Base-by-base conservation (phyloP, 2,329 filamentous ascomycete species). In the Trichoderma afroharzianum region DNA sequence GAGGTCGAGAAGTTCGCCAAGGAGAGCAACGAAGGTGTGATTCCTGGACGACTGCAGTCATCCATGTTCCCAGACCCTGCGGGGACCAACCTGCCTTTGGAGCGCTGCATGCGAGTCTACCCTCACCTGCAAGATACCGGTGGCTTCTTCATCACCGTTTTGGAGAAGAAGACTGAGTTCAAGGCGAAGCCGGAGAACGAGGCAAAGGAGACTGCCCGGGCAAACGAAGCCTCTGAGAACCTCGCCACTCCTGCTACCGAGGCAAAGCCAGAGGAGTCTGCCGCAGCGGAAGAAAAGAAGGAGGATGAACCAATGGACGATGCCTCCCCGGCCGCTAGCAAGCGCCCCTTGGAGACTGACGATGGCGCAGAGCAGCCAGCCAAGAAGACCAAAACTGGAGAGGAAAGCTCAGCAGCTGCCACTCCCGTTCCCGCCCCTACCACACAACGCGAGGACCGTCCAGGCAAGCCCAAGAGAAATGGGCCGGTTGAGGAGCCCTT, bases 111-210 rank as follows among this genome's bases (percentile, higher is more conserved):
- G 87, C 89, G 96, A 73, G 91, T 99, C 7, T 99, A 98, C 80
- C 93, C 95, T 39, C 96, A 99, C 81, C 88, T 94, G 79, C 96
- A 99, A 82, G 94, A 99, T 77, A 99, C 96, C 3, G 96, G 96
- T 70, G 95, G 92, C 26, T 99, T 99, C 86, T 99, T 99, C 84
- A 98, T 99, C 79, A 92, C 94, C 0, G 95, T 98, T 0, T 83
- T 99, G 21, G 93, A 98, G 84, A 99, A 99, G 87, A 91, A 91
- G 80, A 88, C 89, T 30, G 96, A 98, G 75, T 94, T 97, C 80
- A 92, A 88, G 79, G 92, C 91, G 9, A 92, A 88, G 80, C 90
- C 91, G 26, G 93, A 96, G 81, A 86, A 88, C 5, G 85, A 86
- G 71, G 79, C 82, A 69, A 88, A 87, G 77, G 67, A 14, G 72